Percentiles rank a stretch among this genome's conserved stretches.
Conservation (phyloP, 495 filamentous ascomycete genomes). For the Lasiosphaeriaceae sp. region DNA sequence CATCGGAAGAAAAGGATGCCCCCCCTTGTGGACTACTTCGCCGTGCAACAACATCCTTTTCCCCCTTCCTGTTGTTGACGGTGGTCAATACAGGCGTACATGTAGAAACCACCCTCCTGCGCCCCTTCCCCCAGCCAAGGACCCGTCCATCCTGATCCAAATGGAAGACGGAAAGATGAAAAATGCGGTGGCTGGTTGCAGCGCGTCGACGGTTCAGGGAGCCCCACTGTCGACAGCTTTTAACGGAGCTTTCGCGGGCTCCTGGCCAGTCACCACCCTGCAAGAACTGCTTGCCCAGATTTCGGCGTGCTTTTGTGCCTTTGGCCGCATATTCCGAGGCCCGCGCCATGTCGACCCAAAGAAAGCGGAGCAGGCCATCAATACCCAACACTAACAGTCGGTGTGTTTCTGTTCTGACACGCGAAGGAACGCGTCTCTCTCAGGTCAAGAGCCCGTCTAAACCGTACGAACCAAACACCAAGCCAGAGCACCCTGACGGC, state of each 20-base stretch:
- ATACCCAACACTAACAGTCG: constrained; percentile 29
- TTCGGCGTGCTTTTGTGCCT: constrained; percentile 16
- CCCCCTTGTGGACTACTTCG: too few species aligned
- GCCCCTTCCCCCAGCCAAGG: too few species aligned
- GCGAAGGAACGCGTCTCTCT: constrained; percentile 30
- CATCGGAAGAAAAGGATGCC: too few species aligned
- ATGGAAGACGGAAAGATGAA: neutral
- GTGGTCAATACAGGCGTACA: too few species aligned
- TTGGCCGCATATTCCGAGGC: constrained; percentile 37
- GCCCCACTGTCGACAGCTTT: constrained; percentile 16
- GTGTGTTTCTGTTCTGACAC: constrained; percentile 31
- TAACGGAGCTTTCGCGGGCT: constrained; percentile 20
- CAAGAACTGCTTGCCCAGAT: constrained; percentile 18
- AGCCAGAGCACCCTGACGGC: neutral
- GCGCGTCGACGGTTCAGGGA: constrained; percentile 14
- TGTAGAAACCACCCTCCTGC: too few species aligned
- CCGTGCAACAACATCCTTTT: too few species aligned
- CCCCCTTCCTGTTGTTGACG: too few species aligned
- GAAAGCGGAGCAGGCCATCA: constrained; percentile 18
- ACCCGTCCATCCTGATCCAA: too few species aligned
- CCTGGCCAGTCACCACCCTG: constrained; percentile 24
- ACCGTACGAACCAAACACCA: neutral
- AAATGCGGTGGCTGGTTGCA: constrained; percentile 33
- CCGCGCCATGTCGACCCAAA: constrained; percentile 29
- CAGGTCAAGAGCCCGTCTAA: constrained; percentile 16